Evolutionary conservation across 2,329 filamentous ascomycete genomes (phyloP).

Genomic region (Dryadomyces sulphureus): DNA sequence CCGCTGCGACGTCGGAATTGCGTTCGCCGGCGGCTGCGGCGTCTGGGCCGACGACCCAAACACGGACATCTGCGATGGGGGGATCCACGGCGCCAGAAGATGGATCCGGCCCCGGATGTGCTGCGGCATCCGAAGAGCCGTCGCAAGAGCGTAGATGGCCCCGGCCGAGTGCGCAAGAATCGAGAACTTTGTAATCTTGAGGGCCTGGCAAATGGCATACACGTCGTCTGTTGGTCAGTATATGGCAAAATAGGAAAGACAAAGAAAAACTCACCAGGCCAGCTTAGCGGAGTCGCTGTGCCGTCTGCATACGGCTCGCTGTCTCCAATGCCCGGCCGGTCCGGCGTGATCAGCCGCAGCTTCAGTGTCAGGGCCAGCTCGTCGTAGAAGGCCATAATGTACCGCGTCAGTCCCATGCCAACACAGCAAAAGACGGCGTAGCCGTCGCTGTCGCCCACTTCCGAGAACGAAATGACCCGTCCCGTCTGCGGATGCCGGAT

Average conservation of each 20-base stretch:
- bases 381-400: slow-evolving; percentile 94
- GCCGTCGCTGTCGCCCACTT: slow-evolving; percentile 84
- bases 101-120: slow-evolving; percentile 91
- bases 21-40: slow-evolving; percentile 58
- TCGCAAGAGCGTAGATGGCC: slow-evolving; percentile 94
- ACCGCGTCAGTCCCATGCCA: slow-evolving; percentile 92
- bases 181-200: slow-evolving; percentile 92
- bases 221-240: slow-evolving; percentile 51
- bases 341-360: slow-evolving; percentile 80
- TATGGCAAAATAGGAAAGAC: background rate
- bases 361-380: slow-evolving; percentile 82
- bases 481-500: slow-evolving; percentile 76
- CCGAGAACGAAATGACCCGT: slow-evolving; percentile 83
- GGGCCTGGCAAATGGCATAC: slow-evolving; percentile 77
- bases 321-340: slow-evolving; percentile 85
- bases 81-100: slow-evolving; percentile 91
- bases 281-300: slow-evolving; percentile 74
- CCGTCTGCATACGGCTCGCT: slow-evolving; percentile 75
- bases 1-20: slow-evolving; percentile 80
- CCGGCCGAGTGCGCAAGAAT: slow-evolving; percentile 92
- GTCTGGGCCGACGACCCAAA: slow-evolving; percentile 56
- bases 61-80: slow-evolving; percentile 79
- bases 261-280: slow-evolving; percentile 84
- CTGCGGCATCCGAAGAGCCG: slow-evolving; percentile 87
- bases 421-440: slow-evolving; percentile 93